Percentiles rank a stretch among this genome's conserved stretches.
Evolutionary conservation across 768 basidiomycete genomes (phyloP).

Genomic region (Pisolithus orientalis): DNA sequence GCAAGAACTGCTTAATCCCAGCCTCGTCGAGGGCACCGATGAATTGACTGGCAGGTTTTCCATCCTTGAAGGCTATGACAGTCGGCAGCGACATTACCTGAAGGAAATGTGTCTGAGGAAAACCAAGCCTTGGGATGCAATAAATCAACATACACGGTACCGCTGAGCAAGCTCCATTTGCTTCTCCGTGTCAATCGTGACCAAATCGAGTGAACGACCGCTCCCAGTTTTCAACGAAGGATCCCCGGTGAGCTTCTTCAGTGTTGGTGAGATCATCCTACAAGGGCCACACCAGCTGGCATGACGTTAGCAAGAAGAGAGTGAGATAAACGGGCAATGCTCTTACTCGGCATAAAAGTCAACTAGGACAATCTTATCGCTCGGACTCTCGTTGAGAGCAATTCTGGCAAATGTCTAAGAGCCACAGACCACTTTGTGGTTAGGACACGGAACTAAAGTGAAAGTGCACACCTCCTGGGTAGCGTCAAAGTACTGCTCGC

Average conservation of each 20-base stretch:
- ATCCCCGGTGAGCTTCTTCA: conserved; percentile 52
- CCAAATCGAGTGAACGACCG: conserved; percentile 58
- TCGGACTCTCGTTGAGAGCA: conserved; percentile 25
- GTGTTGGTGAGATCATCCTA: conserved; percentile 61
- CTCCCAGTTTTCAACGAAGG: conserved; percentile 40
- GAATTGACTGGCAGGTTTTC: conserved; percentile 53
- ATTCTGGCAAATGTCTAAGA: conserved; percentile 32
- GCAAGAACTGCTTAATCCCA: conserved; percentile 41
- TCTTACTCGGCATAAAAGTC: conserved; percentile 79
- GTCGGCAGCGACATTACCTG: conserved; percentile 77
- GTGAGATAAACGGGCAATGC: neutral
- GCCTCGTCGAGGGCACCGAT: conserved; percentile 49
- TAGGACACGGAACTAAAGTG: neutral
- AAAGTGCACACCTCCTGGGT: conserved; percentile 35
- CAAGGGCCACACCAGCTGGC: conserved; percentile 77
- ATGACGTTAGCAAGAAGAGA: neutral
- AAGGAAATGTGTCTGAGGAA: neutral
- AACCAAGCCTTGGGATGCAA: neutral
- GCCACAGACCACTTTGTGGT: neutral
- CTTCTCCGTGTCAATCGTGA: conserved; percentile 61
- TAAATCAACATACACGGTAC: conserved; percentile 33
- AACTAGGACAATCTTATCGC: conserved; percentile 56
- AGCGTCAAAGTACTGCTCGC: conserved; percentile 39
- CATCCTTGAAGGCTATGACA: conserved; percentile 69
- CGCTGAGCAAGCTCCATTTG: conserved; percentile 44